Base-by-base conservation (phyloP, 345 rosid species). In the Eucalyptus paniculata region DNA sequence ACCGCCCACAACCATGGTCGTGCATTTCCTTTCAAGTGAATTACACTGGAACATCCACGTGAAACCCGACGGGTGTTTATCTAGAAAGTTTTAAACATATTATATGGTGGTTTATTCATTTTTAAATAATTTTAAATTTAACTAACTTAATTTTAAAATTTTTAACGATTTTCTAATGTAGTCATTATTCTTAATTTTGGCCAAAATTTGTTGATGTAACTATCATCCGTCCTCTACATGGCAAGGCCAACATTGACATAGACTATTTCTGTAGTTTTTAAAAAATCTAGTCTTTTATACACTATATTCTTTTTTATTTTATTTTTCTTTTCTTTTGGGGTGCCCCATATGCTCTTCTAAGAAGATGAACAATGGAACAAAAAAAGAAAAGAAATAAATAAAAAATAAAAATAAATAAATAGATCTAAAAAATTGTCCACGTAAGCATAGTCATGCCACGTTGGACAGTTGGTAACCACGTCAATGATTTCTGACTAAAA, bases 191-290 rank as follows among this genome's bases (percentile, higher is more conserved):
- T 5, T 2, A 18, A 69, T 69, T 69, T 69, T 69, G 4, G 2
- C 23, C 0, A 0, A 5, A 34, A 69, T 3, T 34, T 3, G 0
- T 7, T 34, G 2, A 17, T 19, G 0, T 69, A 12, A 5, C 24
- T 6, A 6, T 37, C 2, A 0, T 3, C 0, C 0, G 1, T 72
- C 6, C 13, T 37, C 1, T 37, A 72, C 6, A 5, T 69, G 24
- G 7, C 2, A 34, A 69, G 2, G 13, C 81, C 11, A 3, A 5
- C 15, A 21, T 0, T 9, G 12, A 77, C 8, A 11, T 37, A 12
- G 4, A 19, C 2, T 12, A 37, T 21, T 77, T 77, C 12, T 11
- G 0, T 7, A 11, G 4, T 37, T 21, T 77, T 10, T 17, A 4
- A 7, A n/a, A n/a, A 32, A 17, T 69, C 21, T 69, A 23, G 42